Evolutionary conservation across 345 rosid genomes (phyloP).

Genomic region (Eucalyptus caleyi): DNA sequence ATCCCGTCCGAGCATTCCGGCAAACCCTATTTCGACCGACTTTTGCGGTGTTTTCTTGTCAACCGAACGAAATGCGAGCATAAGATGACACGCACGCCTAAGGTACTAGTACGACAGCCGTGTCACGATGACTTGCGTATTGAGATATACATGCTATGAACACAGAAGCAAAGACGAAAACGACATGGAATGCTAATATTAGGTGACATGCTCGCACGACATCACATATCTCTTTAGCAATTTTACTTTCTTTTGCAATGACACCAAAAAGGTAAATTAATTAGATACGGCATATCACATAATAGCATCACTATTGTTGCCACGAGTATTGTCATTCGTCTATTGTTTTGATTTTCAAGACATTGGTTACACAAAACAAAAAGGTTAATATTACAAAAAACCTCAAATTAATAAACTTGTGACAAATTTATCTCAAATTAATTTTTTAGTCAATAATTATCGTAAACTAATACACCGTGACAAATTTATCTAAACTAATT

Average conservation of each 20-base stretch:
- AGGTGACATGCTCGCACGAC: fast-evolving
- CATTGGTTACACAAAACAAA: fast-evolving
- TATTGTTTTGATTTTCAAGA: neutral
- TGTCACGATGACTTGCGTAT: neutral
- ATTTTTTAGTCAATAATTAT: fast-evolving
- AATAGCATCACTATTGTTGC: neutral
- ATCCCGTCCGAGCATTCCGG: neutral
- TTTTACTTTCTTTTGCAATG: neutral
- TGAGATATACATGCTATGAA: neutral
- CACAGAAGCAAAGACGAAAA: neutral
- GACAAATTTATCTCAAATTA: too few relatives aligned
- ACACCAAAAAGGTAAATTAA: neutral
- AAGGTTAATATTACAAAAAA: too few relatives aligned
- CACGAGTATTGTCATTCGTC: neutral
- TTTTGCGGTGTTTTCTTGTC: neutral
- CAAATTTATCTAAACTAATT: too few relatives aligned
- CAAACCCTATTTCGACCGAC: neutral
- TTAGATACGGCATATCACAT: neutral
- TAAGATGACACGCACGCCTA: neutral
- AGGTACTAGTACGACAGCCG: neutral
- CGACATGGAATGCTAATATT: neutral
- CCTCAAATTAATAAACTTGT: fast-evolving
- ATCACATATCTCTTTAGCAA: neutral
- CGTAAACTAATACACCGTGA: fast-evolving
- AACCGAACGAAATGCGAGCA: neutral